Evolutionary conservation across 805 yeast genomes (phyloP), one percentile per base, ranked within the genome.

Genomic region (Candida insectalens): DNA sequence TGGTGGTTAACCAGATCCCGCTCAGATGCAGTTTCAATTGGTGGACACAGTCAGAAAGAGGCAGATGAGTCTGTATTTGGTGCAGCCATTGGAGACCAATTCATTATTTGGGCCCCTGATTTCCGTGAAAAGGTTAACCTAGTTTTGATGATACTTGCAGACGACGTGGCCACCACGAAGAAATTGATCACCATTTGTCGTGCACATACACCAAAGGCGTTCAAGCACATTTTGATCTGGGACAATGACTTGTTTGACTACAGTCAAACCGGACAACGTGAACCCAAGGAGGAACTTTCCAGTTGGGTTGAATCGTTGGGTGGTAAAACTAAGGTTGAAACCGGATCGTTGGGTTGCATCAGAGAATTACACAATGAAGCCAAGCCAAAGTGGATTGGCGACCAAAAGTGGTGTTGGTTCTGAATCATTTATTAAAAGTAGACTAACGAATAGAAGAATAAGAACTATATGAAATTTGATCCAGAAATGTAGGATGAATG

Each of bases 41-140:
- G 25, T 13, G 28, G 30, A 6, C n/a, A n/a, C n/a, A n/a, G n/a
- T n/a, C n/a, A n/a, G 1, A 27, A 37, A 10, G 35, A 25, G n/a
- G 16, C 33, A 13, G 22, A 33, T 4, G 18, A 17, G 10, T 19
- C 23, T 14, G 28, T 15, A 30, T 36, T 30, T 45, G 51, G 19
- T 5, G 40, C 20, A 16, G 32, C 12, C 37, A 41, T 21, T 31
- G 39, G 19, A 37, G 32, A 37, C 5, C 57, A 62, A 16, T 69
- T 63, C 41, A 48, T 64, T 6, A 42, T 64, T 12, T 71, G 74
- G 74, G 57, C 53, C 29, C 68, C 63, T 34, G 64, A 65, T 29
- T 37, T 35, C 22, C 28, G 30, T 7, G 33, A 31, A 3, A 37
- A 42, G 15, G n/a, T 25, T 3, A 37, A 47, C 2, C 27, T 33